Conservation (phyloP, 345 rosid species). For the Eucalyptus grandis region DNA sequence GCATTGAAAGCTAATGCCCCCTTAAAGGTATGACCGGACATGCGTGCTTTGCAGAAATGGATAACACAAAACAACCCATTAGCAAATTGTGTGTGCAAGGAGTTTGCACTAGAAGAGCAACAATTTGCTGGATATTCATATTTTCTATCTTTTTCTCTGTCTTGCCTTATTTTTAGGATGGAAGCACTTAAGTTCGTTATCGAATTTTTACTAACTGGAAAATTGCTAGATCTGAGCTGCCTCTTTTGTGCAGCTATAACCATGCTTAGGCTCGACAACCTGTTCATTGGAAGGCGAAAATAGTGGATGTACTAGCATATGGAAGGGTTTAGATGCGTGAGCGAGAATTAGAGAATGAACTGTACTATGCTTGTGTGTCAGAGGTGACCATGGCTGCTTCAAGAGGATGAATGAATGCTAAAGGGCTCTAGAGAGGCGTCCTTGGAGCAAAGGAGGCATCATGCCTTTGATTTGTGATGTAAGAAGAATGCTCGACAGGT, state of each 20-base stretch:
- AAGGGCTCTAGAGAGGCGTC: background rate
- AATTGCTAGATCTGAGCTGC: background rate
- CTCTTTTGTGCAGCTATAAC: background rate
- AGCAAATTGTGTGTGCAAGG: background rate
- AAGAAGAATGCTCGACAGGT: background rate
- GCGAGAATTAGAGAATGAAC: background rate
- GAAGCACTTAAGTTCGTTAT: background rate
- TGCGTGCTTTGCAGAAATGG: background rate
- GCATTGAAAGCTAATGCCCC: conserved; percentile 3
- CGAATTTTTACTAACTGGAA: background rate
- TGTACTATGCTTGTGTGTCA: background rate
- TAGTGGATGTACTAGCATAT: background rate
- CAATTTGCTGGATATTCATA: background rate
- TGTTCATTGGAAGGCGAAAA: background rate
- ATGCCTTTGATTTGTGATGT: background rate
- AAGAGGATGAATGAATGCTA: background rate
- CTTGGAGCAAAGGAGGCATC: background rate
- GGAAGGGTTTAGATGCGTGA: background rate
- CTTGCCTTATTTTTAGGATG: background rate
- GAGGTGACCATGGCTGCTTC: background rate
- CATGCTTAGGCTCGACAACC: background rate
- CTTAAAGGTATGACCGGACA: background rate
- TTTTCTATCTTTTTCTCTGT: background rate
- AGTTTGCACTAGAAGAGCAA: background rate
- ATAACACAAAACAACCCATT: background rate